phyloP scores from a whole-genome alignment of 164 flowering plant species.

The Macadamia tetraphylla region DNA sequence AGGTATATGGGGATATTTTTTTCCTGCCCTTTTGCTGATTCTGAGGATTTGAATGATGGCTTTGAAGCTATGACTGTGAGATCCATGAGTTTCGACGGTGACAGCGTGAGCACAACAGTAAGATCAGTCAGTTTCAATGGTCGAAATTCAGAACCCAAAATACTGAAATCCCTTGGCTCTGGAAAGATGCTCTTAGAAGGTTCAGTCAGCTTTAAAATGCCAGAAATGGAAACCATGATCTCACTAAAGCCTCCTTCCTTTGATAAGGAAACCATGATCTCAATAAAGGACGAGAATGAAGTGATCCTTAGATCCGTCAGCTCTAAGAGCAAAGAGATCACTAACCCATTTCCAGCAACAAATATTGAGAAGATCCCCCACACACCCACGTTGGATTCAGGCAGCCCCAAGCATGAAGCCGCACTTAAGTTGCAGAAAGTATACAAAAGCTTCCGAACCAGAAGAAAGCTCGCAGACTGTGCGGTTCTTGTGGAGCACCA shows the following conservation, averaged over 20 bases:
- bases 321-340: conserved; percentile 13
- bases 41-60: conserved; percentile 34
- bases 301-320: conserved; percentile 6
- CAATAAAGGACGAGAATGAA: conserved; percentile 20
- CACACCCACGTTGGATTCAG: conserved; percentile 22
- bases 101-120: conserved; percentile 31
- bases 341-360: conserved; percentile 8
- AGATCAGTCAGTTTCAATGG: conserved; percentile 55
- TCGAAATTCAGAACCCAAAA: conserved; percentile 36
- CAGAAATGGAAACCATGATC: conserved; percentile 36
- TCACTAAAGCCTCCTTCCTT: conserved; percentile 25
- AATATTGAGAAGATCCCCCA: conserved; percentile 13
- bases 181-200: conserved; percentile 33
- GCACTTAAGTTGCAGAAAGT: conserved; percentile 90
- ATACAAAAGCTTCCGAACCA: conserved; percentile 85
- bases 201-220: conserved; percentile 48
- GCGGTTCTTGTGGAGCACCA: conserved; percentile 86
- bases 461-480: conserved; percentile 91
- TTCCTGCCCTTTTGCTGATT: conserved; percentile 52
- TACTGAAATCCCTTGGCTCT: conserved; percentile 42
- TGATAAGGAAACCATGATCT: conserved; percentile 31
- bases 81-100: conserved; percentile 48
- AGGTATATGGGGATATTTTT: conserved; percentile 52
- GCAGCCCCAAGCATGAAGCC: conserved; percentile 59
- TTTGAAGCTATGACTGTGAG: conserved; percentile 47